Evolutionary conservation across 768 basidiomycete species (phyloP).

Genomic region (Boletus vermiculosoides): DNA sequence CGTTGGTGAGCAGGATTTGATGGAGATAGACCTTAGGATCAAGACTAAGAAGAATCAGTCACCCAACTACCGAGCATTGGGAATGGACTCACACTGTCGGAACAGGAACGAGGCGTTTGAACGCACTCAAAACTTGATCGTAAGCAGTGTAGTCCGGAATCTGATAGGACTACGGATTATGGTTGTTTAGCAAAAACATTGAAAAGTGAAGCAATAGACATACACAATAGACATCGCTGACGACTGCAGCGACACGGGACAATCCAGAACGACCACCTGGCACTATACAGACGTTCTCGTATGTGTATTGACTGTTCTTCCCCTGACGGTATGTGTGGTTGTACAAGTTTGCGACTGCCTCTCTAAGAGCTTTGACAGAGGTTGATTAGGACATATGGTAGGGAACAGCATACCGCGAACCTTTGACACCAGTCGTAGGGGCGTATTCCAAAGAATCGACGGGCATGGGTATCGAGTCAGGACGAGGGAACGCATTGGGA

Average conservation of each 20-base stretch:
- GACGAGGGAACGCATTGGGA: slow-evolving; percentile 69
- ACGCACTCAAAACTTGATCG: slow-evolving; percentile 80
- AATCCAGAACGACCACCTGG: slow-evolving; percentile 91
- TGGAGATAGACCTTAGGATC: slow-evolving; percentile 41
- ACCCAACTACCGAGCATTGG: background rate
- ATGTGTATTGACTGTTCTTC: slow-evolving; percentile 82
- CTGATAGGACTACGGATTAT: slow-evolving; percentile 66
- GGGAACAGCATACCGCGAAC: slow-evolving; percentile 33
- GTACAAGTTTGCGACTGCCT: slow-evolving; percentile 88
- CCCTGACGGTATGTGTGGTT: slow-evolving; percentile 83
- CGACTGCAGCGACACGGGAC: slow-evolving; percentile 87
- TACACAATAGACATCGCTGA: slow-evolving; percentile 86
- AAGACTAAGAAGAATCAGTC: slow-evolving; percentile 34
- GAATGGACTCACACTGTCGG: slow-evolving; percentile 71
- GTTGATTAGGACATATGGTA: slow-evolving; percentile 1
- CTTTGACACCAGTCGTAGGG: slow-evolving; percentile 89
- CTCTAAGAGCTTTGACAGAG: slow-evolving; percentile 60
- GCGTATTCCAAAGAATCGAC: slow-evolving; percentile 84
- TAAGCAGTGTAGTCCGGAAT: slow-evolving; percentile 92
- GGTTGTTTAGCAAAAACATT: background rate
- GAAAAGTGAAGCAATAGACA: slow-evolving; percentile 12
- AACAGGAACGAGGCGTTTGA: slow-evolving; percentile 87
- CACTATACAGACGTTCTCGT: slow-evolving; percentile 92
- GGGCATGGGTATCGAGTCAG: slow-evolving; percentile 61
- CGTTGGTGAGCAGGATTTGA: background rate